Evolutionary conservation across 495 filamentous ascomycete species (phyloP).

Genomic region (Aspergillus affinis): DNA sequence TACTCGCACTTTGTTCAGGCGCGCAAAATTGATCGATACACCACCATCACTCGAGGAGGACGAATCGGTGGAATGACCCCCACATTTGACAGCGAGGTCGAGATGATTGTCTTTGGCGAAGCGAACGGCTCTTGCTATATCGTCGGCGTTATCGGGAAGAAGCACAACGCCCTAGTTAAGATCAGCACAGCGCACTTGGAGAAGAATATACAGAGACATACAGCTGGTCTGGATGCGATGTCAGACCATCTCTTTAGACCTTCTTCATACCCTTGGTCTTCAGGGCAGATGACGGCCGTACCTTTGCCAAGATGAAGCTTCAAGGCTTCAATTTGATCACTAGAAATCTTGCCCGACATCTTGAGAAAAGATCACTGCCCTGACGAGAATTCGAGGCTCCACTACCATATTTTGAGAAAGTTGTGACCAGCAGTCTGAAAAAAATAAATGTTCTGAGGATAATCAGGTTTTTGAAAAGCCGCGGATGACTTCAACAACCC

Average conservation of each 20-base stretch:
- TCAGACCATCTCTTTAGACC: conserved; percentile 2
- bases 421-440: no score
- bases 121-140: neutral
- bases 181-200: neutral
- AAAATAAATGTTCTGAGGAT: no score
- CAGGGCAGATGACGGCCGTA: neutral
- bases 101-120: conserved; percentile 1
- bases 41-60: conserved; percentile 1
- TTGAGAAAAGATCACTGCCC: no score
- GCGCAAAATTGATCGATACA: neutral
- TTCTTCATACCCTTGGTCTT: neutral
- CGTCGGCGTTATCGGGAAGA: neutral
- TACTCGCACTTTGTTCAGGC: neutral
- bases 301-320: neutral
- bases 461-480: no score
- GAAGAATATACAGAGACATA: neutral
- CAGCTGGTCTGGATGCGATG: neutral
- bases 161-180: neutral
- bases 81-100: conserved; percentile 1
- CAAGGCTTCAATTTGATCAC: neutral
- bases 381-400: no score
- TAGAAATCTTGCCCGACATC: neutral
- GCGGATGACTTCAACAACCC: no score
- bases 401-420: no score
- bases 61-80: neutral